Conservation (phyloP, 1,284 basidiomycete species). For the Earliella scabrosa region DNA sequence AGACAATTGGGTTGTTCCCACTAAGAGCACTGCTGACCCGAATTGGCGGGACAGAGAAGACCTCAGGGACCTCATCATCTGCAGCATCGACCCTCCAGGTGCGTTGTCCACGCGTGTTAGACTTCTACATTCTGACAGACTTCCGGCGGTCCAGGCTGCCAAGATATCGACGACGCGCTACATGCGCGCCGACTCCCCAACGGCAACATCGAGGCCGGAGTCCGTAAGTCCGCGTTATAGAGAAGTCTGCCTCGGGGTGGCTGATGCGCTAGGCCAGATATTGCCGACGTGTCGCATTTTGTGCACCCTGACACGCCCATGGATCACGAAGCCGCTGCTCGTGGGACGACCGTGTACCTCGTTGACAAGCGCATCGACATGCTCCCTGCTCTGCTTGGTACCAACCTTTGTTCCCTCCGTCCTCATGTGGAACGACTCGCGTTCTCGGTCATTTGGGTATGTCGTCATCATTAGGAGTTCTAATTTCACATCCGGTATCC, state of each 20-base stretch:
- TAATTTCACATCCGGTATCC: neutral
- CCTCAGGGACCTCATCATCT: constrained; percentile 85
- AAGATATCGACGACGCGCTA: constrained; percentile 99
- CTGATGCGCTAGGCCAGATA: constrained; percentile 62
- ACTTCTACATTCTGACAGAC: neutral
- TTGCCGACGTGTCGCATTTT: constrained; percentile 98
- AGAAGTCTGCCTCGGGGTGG: neutral
- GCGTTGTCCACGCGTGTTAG: constrained; percentile 25
- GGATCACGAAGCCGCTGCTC: constrained; percentile 94
- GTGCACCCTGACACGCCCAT: constrained; percentile 94
- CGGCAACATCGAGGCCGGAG: constrained; percentile 97
- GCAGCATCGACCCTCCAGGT: constrained; percentile 97
- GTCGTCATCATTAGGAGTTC: constrained; percentile 31
- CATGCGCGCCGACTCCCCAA: constrained; percentile 90
- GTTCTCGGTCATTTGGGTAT: constrained; percentile 96
- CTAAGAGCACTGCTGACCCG: constrained; percentile 57
- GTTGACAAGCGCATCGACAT: constrained; percentile 99
- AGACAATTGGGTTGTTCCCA: constrained; percentile 92
- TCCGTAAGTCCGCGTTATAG: constrained; percentile 72
- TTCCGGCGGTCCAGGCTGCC: constrained; percentile 66
- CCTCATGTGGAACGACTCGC: constrained; percentile 95
- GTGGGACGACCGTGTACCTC: constrained; percentile 97
- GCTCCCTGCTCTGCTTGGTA: constrained; percentile 93
- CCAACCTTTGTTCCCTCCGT: constrained; percentile 94
- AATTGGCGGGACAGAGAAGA: constrained; percentile 92